Percentiles rank a stretch among this genome's conserved stretches.
These are phyloP conservation scores for Eutrema salsugineum DNA, from an alignment of 441 rosid genomes.

Conservation along the genomic window DNA sequence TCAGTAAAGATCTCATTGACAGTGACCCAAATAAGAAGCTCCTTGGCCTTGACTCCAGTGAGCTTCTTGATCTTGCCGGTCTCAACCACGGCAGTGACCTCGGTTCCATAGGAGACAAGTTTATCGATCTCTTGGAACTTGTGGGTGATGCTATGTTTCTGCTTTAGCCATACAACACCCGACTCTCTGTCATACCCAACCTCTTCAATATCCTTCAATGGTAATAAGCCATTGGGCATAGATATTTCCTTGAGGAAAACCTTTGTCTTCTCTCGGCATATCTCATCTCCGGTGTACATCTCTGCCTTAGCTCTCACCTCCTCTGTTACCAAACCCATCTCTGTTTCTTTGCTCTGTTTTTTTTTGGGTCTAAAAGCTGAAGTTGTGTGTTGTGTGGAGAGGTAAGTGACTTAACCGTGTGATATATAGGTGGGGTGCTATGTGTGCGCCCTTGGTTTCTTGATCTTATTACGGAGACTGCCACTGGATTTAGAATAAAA, in stretches of 20 bases:
- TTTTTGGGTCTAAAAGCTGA: not conserved
- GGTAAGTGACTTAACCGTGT: not conserved
- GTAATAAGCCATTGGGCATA: conserved; percentile 79
- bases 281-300: conserved; percentile 68
- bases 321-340: conserved; percentile 35
- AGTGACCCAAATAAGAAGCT: conserved; percentile 73
- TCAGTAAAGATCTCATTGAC: conserved; percentile 60
- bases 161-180: conserved; percentile 96
- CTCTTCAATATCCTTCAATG: conserved; percentile 73
- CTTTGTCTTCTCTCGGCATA: conserved; percentile 66
- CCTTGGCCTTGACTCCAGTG: conserved; percentile 89
- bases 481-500: not conserved
- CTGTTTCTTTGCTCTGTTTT: conserved; percentile 4
- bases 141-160: conserved; percentile 67
- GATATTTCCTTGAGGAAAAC: conserved; percentile 54
- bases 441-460: not conserved
- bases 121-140: conserved; percentile 76
- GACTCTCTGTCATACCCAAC: conserved; percentile 79
- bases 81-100: conserved; percentile 70
- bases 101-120: conserved; percentile 55
- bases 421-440: conserved; percentile 13
- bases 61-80: conserved; percentile 79
- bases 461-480: not conserved
- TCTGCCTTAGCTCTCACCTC: conserved; percentile 79
- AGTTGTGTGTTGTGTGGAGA: conserved; percentile 10